Conservation (phyloP, 352 stramenopile species). For the Phytophthora chlamydospora region DNA sequence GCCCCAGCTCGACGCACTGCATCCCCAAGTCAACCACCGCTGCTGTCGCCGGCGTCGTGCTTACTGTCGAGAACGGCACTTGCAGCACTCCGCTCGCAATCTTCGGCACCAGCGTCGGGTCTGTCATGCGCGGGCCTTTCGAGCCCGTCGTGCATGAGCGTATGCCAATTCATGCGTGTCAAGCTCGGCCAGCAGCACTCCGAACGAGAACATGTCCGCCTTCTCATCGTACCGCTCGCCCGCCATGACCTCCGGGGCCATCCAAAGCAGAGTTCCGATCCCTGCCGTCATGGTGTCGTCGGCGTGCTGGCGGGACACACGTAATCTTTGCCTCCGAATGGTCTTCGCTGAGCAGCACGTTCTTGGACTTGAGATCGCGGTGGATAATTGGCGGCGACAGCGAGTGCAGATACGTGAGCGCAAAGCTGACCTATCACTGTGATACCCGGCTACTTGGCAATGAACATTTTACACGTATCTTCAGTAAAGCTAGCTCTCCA, state of each 20-base stretch:
- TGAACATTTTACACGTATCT: too few relatives aligned
- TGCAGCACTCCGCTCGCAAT: conserved; percentile 12
- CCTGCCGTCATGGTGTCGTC: conserved; percentile 26
- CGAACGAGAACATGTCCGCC: conserved; percentile 32
- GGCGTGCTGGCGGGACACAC: conserved; percentile 11
- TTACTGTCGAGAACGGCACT: conserved; percentile 22
- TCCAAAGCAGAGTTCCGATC: conserved; percentile 20
- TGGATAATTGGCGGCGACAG: conserved; percentile 7
- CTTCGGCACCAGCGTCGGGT: conserved; percentile 17
- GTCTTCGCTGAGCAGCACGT: conserved; percentile 15
- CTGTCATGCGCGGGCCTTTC: conserved; percentile 6
- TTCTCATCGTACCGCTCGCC: conserved; percentile 23
- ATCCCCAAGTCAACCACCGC: conserved; percentile 12
- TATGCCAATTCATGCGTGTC: conserved; percentile 23
- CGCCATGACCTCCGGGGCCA: conserved; percentile 24
- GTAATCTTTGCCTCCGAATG: conserved; percentile 25
- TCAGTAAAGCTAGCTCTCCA: too few relatives aligned
- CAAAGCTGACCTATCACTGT: conserved; percentile 30
- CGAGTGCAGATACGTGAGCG: conserved; percentile 23
- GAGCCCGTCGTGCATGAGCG: not conserved
- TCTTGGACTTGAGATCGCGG: conserved; percentile 21
- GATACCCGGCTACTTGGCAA: too few relatives aligned
- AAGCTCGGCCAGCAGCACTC: conserved; percentile 28
- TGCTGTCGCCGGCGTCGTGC: not conserved
- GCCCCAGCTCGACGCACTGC: conserved; percentile 14